These are phyloP conservation scores for Fusarium gaditjirri DNA, from an alignment of 2,329 filamentous ascomycete species.

Conservation along the genomic window DNA sequence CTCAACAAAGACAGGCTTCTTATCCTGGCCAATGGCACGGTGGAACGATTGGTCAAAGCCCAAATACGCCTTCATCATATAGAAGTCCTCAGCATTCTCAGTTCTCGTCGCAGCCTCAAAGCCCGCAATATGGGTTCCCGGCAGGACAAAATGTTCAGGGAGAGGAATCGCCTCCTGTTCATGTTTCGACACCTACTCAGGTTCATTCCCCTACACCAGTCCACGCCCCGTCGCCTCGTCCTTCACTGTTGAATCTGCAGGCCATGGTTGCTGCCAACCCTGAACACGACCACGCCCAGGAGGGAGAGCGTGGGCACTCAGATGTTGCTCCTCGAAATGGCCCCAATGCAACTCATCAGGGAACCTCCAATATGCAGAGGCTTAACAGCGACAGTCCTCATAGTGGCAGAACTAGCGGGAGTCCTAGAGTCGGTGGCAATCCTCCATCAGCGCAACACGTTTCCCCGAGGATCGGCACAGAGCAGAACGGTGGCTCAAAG, in stretches of 20 bases:
- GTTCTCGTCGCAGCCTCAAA: constrained; percentile 15
- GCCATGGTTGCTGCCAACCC: constrained; percentile 11
- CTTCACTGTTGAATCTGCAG: constrained; percentile 28
- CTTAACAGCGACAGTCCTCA: constrained; percentile 22
- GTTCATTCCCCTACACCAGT: constrained; percentile 26
- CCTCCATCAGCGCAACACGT: constrained; percentile 6
- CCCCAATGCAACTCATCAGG: background rate
- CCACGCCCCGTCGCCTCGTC: constrained; percentile 24
- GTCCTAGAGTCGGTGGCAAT: constrained; percentile 1
- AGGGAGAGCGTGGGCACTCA: background rate
- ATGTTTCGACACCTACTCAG: constrained; percentile 24
- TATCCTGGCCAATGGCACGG: constrained; percentile 52
- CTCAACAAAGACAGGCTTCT: constrained; percentile 54
- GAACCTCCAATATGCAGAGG: constrained; percentile 9
- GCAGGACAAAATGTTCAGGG: constrained; percentile 7
- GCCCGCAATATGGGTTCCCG: constrained; percentile 15
- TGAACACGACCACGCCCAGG: background rate
- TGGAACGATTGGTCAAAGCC: constrained; percentile 45
- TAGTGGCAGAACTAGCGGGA: constrained; percentile 15
- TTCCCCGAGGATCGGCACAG: background rate
- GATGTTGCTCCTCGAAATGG: background rate
- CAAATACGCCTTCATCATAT: constrained; percentile 31
- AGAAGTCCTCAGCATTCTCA: constrained; percentile 20
- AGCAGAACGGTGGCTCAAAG: constrained; percentile 16
- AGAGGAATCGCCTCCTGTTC: constrained; percentile 26